Base-by-base conservation (phyloP, 2,329 filamentous ascomycete species). In the Pochonia chlamydosporia region DNA sequence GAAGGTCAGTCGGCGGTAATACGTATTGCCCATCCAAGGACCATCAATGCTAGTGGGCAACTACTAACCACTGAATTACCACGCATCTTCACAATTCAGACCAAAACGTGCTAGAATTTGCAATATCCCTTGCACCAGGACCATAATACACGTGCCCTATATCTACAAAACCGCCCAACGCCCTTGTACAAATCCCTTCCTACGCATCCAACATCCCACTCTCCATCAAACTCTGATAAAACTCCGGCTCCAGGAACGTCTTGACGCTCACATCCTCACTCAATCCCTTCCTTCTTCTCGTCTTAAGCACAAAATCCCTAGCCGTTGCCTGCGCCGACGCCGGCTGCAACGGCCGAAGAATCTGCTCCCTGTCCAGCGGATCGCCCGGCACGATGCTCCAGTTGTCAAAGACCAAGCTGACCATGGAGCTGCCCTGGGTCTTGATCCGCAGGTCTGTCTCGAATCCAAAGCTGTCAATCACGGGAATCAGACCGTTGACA, bases 331-430 rank as follows among this genome's bases (percentile, higher is more conserved):
- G 89, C 44, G 89, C 87, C 46, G 79, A 80, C 1, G 93, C 93
- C 53, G 91, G 89, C 67, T 97, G 91, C 54, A 99, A 73, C 5
- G 91, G 89, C 43, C 87, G 77, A 47, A 93, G 73, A 55, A 89
- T 82, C 52, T 95, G 84, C 51, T 90, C 87, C 60, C 85, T 86
- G 66, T 99, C 93, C 28, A 99, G 77, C 35, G 93, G 93, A 66
- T 99, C 93, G 47, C 93, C 93, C 2, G 93, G 93, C 1, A 99
- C 92, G 52, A 97, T 89, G 60, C 80, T 90, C 93, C 93, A 99
- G 54, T 88, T 84, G 63, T 99, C 93, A 66, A 99, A 99, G 11
- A 95, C 89, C 30, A 99, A 77, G 58, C 85, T 90, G 45, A 97
- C 83, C 60, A 89, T 91, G 47, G 91, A 90, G 64, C 90, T 85